Conservation (phyloP, 2,329 filamentous ascomycete genomes). For the Pyrenochaeta sp. region DNA sequence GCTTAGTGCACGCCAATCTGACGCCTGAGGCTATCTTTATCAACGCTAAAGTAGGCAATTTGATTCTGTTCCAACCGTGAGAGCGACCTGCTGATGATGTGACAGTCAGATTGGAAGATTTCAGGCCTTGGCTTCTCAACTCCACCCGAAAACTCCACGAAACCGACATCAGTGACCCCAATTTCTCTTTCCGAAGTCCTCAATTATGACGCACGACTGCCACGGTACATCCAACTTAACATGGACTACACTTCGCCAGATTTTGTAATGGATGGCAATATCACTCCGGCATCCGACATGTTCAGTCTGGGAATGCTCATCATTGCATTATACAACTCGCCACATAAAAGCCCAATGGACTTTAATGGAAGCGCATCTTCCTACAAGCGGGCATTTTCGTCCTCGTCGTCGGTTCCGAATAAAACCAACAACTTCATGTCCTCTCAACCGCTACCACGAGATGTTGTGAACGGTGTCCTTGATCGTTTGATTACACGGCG, state of each 20-base stretch:
- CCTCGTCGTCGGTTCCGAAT: conserved; percentile 80
- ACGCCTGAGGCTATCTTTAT: conserved; percentile 93
- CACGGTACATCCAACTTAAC: conserved; percentile 83
- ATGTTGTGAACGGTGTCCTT: conserved; percentile 77
- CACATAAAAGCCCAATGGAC: conserved; percentile 86
- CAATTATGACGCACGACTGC: conserved; percentile 84
- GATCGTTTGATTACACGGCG: conserved; percentile 86
- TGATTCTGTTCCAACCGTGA: conserved; percentile 11
- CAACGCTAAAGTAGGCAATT: conserved; percentile 79
- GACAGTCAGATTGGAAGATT: conserved; percentile 95
- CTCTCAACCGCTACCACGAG: conserved; percentile 79
- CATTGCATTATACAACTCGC: conserved; percentile 92
- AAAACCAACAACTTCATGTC: conserved; percentile 85
- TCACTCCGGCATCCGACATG: conserved; percentile 86
- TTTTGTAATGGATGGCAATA: conserved; percentile 89
- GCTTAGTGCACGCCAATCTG: conserved; percentile 91
- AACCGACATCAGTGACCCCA: conserved; percentile 77
- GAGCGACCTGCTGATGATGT: conserved; percentile 36
- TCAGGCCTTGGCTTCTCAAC: conserved; percentile 92
- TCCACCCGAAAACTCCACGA: conserved; percentile 77
- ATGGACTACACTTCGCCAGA: conserved; percentile 95
- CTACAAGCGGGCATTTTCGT: conserved; percentile 85
- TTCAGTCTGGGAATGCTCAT: conserved; percentile 92
- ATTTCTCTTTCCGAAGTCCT: conserved; percentile 85
- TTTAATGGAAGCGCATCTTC: conserved; percentile 80